A percentile compares a stretch with the other conserved stretches of the same genome.
Evolutionary conservation across 2,329 filamentous ascomycete species (phyloP).

Genomic region (Penicillium sp.): DNA sequence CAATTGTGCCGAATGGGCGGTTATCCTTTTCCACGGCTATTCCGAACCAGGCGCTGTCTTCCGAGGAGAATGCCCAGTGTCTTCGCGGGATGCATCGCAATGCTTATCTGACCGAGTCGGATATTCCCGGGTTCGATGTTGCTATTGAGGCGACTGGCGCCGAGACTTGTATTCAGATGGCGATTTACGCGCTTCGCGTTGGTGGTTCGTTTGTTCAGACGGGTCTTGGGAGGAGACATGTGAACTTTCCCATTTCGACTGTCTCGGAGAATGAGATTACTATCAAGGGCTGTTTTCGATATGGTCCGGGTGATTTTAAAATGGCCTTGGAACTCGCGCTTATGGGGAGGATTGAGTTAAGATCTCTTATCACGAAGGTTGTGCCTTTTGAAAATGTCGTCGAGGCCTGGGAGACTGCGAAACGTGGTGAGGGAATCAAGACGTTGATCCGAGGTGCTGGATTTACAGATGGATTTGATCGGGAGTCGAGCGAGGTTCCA

Average conservation of each 20-base stretch:
- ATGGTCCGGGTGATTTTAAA: constrained; percentile 32
- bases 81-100: constrained; percentile 28
- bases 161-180: constrained; percentile 41
- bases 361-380: constrained; percentile 29
- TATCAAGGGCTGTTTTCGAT: constrained; percentile 32
- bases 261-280: constrained; percentile 34
- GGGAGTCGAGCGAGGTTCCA: not conserved
- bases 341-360: constrained; percentile 25
- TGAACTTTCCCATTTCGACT: constrained; percentile 34
- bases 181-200: constrained; percentile 34
- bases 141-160: constrained; percentile 44
- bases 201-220: constrained; percentile 33
- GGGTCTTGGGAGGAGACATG: constrained; percentile 36
- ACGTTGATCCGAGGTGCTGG: constrained; percentile 19
- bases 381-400: constrained; percentile 31
- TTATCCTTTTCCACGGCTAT: constrained; percentile 10
- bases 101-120: constrained; percentile 21
- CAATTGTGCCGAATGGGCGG: constrained; percentile 8
- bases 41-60: constrained; percentile 4
- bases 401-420: constrained; percentile 31
- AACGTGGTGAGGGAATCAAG: constrained; percentile 20
- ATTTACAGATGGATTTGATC: constrained; percentile 4
- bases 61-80: constrained; percentile 23
- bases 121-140: constrained; percentile 38
- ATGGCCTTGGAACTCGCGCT: constrained; percentile 37